Base-by-base conservation (phyloP, 169 alveolate genomes). In the Eimeria acervulina region DNA sequence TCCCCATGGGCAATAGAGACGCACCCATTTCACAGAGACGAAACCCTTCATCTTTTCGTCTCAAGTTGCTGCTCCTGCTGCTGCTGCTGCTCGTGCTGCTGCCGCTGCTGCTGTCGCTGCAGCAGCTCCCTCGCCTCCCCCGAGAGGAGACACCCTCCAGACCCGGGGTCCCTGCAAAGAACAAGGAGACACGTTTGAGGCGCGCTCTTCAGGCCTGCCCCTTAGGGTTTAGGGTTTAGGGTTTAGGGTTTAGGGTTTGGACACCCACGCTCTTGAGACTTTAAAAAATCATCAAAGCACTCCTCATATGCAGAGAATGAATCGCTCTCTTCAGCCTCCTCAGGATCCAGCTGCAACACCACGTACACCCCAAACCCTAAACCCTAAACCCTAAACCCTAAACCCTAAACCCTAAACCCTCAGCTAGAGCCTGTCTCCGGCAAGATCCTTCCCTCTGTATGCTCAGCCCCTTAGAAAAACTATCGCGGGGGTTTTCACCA, bases 81-180 rank as follows among this genome's bases (percentile, higher is more conserved):
- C 51, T 31, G 84, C 84, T 36, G 84, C 84, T 72, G 84, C 84
- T 21, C 51, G 51, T 72, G 84, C 84, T 72, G 84, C 84, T 72
- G 42, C 51, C 38, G 84, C 84, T 72, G 84, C 51, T 36, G 51
- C 84, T 72, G 42, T 6, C 76, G n/a, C 84, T 72, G 51, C 84
- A 10, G 84, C 84, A 19, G 33, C 42, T 23, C 21, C 15, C 47
- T 23, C 42, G 42, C 47, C 42, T 15, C n/a, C 84, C 26, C 84
- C 84, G 51, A 17, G 21, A 28, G 51, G 84, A 72, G 51, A 36
- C 52, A 3, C 55, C 55, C 12, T 72, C 84, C 47, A 26, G 5
- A 72, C 21, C 84, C 1, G 28, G 80, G 40, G 80, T 21, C 28
- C 80, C 80, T 68, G 38, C n/a, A n/a, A n/a, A 17, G 23, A 5